phyloP scores from a whole-genome alignment of 805 yeast species.

The Spathaspora boniae region DNA sequence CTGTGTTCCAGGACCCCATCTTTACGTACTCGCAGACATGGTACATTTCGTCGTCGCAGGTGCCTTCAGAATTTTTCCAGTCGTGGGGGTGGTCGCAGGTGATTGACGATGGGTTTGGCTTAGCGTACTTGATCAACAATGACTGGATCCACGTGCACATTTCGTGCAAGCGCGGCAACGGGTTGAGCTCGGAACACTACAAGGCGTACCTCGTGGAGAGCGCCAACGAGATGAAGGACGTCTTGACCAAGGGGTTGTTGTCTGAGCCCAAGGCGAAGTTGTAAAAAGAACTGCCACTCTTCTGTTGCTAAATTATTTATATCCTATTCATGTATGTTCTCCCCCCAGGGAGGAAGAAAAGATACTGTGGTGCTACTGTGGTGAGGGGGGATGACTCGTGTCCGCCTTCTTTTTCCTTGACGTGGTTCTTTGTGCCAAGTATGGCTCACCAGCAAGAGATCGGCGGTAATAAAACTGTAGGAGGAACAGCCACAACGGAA shows the following conservation, averaged over 20 bases:
- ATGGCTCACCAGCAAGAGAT: too few relatives aligned
- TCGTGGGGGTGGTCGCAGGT: constrained; percentile 98
- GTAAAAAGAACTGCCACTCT: constrained; percentile 12
- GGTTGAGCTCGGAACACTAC: constrained; percentile 54
- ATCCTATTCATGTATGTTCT: too few relatives aligned
- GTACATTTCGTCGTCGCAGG: constrained; percentile 86
- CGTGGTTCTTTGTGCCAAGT: too few relatives aligned
- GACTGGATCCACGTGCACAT: constrained; percentile 85
- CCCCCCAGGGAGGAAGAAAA: too few relatives aligned
- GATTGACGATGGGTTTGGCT: constrained; percentile 87
- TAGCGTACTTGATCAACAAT: constrained; percentile 87
- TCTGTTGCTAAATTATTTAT: constrained; percentile 3
- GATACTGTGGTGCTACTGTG: too few relatives aligned
- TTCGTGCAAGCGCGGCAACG: constrained; percentile 63
- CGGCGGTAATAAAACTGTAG: too few relatives aligned
- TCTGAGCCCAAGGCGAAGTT: constrained; percentile 36
- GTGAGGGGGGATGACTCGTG: too few relatives aligned
- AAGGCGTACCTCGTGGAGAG: constrained; percentile 69
- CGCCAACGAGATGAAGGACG: constrained; percentile 75
- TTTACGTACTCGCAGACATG: constrained; percentile 76
- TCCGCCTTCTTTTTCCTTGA: too few relatives aligned
- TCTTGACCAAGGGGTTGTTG: constrained; percentile 44
- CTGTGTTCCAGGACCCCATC: constrained; percentile 70
- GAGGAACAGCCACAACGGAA: too few relatives aligned
- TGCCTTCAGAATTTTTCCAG: constrained; percentile 74